A percentile compares a stretch with the other conserved stretches of the same genome.
Conservation (phyloP, 2,329 filamentous ascomycete species). For the Alternaria sp. region DNA sequence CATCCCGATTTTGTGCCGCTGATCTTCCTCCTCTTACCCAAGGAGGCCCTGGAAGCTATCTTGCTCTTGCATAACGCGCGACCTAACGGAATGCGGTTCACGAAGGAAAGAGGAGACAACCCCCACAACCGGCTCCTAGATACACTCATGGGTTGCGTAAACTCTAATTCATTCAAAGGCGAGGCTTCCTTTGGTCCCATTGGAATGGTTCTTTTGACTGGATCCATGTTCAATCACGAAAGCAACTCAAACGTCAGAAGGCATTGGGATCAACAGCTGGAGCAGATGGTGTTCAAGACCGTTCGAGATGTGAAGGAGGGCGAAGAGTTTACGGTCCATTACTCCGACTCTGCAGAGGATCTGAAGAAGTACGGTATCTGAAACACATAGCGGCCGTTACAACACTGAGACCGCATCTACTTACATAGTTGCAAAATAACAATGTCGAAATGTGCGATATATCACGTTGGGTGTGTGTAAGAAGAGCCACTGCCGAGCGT, state of each 20-base stretch:
- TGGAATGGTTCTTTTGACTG: neutral
- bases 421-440: neutral
- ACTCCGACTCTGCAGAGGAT: neutral
- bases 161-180: neutral
- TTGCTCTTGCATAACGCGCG: neutral
- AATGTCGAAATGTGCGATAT: neutral
- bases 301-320: neutral
- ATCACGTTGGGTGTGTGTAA: rapidly evolving
- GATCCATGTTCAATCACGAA: neutral
- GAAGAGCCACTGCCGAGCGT: neutral
- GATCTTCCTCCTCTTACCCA: neutral
- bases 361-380: neutral
- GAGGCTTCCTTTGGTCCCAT: neutral
- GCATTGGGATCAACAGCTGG: neutral
- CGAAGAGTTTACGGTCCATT: neutral
- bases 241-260: neutral
- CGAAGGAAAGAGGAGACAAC: neutral
- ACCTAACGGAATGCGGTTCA: neutral
- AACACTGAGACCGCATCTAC: neutral
- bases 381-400: neutral
- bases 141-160: neutral
- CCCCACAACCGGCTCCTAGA: neutral
- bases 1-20: neutral
- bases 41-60: neutral
- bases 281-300: neutral